These are phyloP conservation scores for Cercospora brassicicola DNA, from an alignment of 2,329 filamentous ascomycete genomes.

Conservation along the genomic window DNA sequence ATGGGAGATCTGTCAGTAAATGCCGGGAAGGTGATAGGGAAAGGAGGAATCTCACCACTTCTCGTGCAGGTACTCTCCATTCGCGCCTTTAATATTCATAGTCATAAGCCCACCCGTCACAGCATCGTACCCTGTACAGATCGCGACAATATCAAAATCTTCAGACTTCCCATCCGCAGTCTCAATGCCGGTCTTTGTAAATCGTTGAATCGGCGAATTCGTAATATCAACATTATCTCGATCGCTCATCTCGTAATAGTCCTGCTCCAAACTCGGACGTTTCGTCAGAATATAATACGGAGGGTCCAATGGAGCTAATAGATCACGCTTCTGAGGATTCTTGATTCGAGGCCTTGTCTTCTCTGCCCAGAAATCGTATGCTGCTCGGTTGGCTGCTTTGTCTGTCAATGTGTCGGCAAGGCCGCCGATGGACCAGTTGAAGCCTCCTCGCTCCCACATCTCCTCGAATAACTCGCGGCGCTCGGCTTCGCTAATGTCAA, in stretches of 20 bases:
- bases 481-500: background rate
- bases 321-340: constrained; percentile 47
- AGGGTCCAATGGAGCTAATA: constrained; percentile 45
- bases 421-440: constrained; percentile 13
- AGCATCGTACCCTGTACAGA: background rate
- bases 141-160: background rate
- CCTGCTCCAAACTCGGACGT: constrained; percentile 47
- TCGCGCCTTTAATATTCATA: background rate
- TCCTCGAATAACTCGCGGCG: background rate
- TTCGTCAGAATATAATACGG: constrained; percentile 49
- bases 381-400: constrained; percentile 16
- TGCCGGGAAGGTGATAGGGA: background rate
- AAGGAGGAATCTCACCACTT: background rate
- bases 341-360: constrained; percentile 47
- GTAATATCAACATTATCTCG: constrained; percentile 45
- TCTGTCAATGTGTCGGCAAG: constrained; percentile 13
- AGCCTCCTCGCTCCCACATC: constrained; percentile 35
- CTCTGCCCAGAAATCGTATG: constrained; percentile 48
- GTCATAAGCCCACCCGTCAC: background rate
- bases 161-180: background rate
- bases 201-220: constrained; percentile 44
- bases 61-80: background rate
- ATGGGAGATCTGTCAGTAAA: background rate
- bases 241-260: constrained; percentile 45
- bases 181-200: constrained; percentile 27